Base-by-base conservation (phyloP, 495 filamentous ascomycete species). In the Aspergillus bertholletiae region DNA sequence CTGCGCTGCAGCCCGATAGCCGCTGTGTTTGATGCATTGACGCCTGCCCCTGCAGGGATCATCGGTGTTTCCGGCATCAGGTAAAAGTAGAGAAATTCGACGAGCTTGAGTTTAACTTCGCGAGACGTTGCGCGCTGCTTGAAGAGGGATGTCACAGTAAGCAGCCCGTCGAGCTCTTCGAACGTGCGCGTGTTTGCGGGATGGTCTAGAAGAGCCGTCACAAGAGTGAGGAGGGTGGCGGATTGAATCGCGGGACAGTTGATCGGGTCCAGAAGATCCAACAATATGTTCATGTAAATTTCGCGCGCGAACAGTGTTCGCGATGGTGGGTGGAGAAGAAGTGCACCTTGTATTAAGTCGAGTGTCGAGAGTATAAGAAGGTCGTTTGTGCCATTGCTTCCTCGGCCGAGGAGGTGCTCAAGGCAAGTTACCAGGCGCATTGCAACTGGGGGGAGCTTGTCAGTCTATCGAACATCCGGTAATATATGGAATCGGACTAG, bases 1-100 rank as follows among this genome's bases (percentile, higher is more conserved):
- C 83, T 89, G 54, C 86, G 76, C 65, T 88, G 86, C 49, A 87
- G 66, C 48, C 82, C 73, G 35, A 45, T 54, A 50, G 62, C 57
- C 9, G 63, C 63, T 5, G 76, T 63, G 5, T 69, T 73, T 3
- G 77, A 74, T 20, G 71, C 59, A 32, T 64, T 73, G 32, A 74
- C 72, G 7, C 51, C 60, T 68, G 11, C 75, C 34, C 46, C 79
- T 64, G 62, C 37, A 13, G 63, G 58, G 0, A 78, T 74, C 18
- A 80, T 79, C 1, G 88, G 84, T 1, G 80, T 84, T 71, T 97
- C 94, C 26, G 92, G 91, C 86, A 97, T 96, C 46, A 98, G 84
- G 70, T 97, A 98, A 72, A 97, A 97, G 72, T 97, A 96, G 5
- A 98, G 74, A 67, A 98, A 97, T 65, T 98, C 94, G 54, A 96